Evolutionary conservation across 2,329 filamentous ascomycete genomes (phyloP), one percentile per base, ranked within the genome.

Genomic region (Calonectria honghensis): DNA sequence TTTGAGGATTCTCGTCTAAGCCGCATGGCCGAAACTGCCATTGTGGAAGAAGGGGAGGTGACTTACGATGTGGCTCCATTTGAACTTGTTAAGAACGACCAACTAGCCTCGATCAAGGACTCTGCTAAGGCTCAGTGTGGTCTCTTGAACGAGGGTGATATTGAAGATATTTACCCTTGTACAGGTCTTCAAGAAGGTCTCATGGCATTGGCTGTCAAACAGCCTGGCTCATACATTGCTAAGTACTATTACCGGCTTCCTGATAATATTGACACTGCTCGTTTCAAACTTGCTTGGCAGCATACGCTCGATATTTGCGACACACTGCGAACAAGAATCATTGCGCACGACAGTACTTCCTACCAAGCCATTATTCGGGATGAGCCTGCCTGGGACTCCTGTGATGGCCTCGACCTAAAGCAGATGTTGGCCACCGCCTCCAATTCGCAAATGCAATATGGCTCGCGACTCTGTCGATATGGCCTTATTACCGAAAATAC

Each of bases 101-200:
- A 57, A 6, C 6, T 35, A 5, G 27, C 7, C 16, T 24, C 39
- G 24, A 59, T 68, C 29, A 68, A 57, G 27, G 24, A 39, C 4
- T 41, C 66, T 11, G 66, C 59, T 39, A 52, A 35, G n/a, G 11
- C 35, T 2, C 66, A 68, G 27, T 68, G 66, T 45, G 29, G 27
- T n/a, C 4, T 59, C 9, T 16, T 13, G 27, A 59, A 24, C 3
- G 50, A 48, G 27, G 35, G 16, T 20, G 66, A 59, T 11, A 48
- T 68, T 37, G 66, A 68, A 37, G 45, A 74, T 6, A 73, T 76
- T 24, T 70, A 70, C n/a, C 68, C 68, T 24, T 70, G 68, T 32
- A 50, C 68, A 4, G 31, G 39, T 32, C 52, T 70, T 11, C 68
- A 70, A 39, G 68, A 70, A 32, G 68, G 68, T 24, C 68, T 70